phyloP scores from a whole-genome alignment of 148 eudicot genomes.

The Vaccinium myrtillus region DNA sequence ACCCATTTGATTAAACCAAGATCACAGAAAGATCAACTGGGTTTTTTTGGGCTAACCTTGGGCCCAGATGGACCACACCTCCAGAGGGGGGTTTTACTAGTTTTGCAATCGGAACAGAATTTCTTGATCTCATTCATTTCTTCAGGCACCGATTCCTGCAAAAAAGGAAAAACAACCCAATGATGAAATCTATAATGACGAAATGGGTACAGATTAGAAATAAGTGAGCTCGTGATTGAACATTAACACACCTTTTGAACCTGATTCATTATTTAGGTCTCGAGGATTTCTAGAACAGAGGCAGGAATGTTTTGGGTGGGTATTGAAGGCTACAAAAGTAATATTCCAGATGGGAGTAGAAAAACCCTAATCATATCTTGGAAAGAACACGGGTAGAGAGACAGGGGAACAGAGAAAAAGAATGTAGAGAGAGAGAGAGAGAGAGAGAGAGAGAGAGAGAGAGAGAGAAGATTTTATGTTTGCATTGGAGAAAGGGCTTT shows the following conservation, averaged over 20 bases:
- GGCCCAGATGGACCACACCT: conserved; percentile 72
- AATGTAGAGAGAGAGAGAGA: too few relatives aligned
- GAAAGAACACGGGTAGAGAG: neutral
- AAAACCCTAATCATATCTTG: conserved; percentile 5
- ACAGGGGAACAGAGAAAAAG: neutral
- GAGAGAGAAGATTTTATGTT: neutral
- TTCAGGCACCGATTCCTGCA: conserved; percentile 20
- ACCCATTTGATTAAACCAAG: neutral
- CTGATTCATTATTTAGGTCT: conserved; percentile 11
- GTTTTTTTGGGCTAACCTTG: conserved; percentile 32
- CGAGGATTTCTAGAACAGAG: neutral
- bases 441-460: neutral
- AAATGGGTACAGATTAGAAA: neutral
- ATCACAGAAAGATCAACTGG: neutral
- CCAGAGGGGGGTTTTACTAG: conserved; percentile 61
- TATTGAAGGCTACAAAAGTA: neutral
- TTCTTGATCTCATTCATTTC: conserved; percentile 33
- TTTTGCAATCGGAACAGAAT: conserved; percentile 38
- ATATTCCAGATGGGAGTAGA: neutral
- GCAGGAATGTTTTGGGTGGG: neutral
- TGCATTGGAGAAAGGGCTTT: neutral
- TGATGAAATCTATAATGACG: neutral
- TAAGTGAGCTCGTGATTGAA: neutral
- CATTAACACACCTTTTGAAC: conserved; percentile 13
- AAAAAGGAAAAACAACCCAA: neutral